Conservation (phyloP, 2,329 filamentous ascomycete species). For the Colletotrichum paranaense region DNA sequence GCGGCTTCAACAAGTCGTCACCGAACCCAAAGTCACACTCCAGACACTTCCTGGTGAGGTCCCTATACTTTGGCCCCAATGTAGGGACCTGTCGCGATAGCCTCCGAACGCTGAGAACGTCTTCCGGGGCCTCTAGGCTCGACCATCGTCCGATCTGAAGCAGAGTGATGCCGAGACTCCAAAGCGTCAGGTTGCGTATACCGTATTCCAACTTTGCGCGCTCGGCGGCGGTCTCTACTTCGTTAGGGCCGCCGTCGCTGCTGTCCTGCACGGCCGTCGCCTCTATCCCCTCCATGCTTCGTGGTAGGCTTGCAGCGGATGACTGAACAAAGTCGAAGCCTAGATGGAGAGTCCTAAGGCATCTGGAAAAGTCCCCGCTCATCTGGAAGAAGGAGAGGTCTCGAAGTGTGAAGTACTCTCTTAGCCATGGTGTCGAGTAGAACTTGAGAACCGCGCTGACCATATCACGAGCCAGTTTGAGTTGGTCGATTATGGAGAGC, state of each 20-base stretch:
- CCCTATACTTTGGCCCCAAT: slow-evolving; percentile 38
- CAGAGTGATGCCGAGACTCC: slow-evolving; percentile 42
- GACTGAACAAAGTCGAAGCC: slow-evolving; percentile 8
- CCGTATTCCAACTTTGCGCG: slow-evolving; percentile 19
- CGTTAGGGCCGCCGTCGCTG: neutral
- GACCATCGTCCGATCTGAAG: slow-evolving; percentile 42
- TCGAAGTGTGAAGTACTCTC: neutral
- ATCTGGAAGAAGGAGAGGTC: slow-evolving; percentile 18
- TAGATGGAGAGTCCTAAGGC: slow-evolving; percentile 12
- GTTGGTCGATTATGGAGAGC: neutral
- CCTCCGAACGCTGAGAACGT: slow-evolving; percentile 40
- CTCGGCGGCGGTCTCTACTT: neutral
- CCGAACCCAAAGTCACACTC: slow-evolving; percentile 41
- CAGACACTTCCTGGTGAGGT: slow-evolving; percentile 40
- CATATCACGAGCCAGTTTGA: slow-evolving; percentile 1
- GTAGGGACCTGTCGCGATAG: slow-evolving; percentile 4
- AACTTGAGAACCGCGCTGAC: slow-evolving; percentile 14
- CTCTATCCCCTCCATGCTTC: neutral
- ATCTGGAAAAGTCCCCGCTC: neutral
- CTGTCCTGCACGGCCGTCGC: neutral
- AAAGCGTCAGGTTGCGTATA: slow-evolving; percentile 41
- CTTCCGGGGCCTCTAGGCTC: slow-evolving; percentile 32
- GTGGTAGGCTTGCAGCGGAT: neutral
- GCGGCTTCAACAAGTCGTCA: slow-evolving; percentile 10
- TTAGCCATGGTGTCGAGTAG: slow-evolving; percentile 20